phyloP scores from a whole-genome alignment of 108 stramenopile genomes.

The Nitzschia sp. region DNA sequence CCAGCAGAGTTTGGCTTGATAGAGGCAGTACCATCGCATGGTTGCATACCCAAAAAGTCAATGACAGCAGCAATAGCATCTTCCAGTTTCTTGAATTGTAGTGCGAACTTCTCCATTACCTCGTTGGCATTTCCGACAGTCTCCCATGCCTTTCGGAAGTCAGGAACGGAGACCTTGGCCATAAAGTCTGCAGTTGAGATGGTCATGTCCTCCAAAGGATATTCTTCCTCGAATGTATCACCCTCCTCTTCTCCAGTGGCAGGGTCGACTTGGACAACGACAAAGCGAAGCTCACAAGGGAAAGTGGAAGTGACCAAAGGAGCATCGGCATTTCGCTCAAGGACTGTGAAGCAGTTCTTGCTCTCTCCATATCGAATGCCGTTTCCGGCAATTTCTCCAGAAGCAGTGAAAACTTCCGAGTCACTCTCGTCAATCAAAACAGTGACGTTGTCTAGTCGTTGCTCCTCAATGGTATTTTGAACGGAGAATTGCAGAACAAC shows the following conservation, averaged over 20 bases:
- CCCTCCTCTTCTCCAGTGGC: slow-evolving; percentile 77
- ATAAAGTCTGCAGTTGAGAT: slow-evolving; percentile 89
- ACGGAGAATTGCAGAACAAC: slow-evolving; percentile 92
- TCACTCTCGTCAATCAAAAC: slow-evolving; percentile 83
- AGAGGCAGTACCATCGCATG: slow-evolving; percentile 86
- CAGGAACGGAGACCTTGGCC: slow-evolving; percentile 84
- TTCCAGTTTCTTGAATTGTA: slow-evolving; percentile 86
- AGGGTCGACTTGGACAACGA: slow-evolving; percentile 76
- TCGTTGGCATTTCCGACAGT: slow-evolving; percentile 72
- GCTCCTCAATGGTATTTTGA: slow-evolving; percentile 92
- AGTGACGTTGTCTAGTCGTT: slow-evolving; percentile 80
- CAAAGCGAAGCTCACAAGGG: slow-evolving; percentile 77
- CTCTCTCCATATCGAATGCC: slow-evolving; percentile 68
- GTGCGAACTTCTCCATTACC: slow-evolving; percentile 89
- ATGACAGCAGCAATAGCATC: slow-evolving; percentile 83
- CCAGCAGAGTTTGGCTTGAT: slow-evolving; percentile 50
- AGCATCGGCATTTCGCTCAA: slow-evolving; percentile 53
- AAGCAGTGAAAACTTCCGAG: slow-evolving; percentile 52
- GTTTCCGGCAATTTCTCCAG: slow-evolving; percentile 57
- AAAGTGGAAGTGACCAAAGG: slow-evolving; percentile 46
- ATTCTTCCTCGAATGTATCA: slow-evolving; percentile 89
- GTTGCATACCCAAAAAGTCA: slow-evolving; percentile 87
- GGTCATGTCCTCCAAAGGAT: slow-evolving; percentile 86
- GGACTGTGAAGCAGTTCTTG: slow-evolving; percentile 71
- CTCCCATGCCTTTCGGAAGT: slow-evolving; percentile 91